These are phyloP conservation scores for Stachybotrys elegans DNA, from an alignment of 2,329 filamentous ascomycete species.

Conservation along the genomic window DNA sequence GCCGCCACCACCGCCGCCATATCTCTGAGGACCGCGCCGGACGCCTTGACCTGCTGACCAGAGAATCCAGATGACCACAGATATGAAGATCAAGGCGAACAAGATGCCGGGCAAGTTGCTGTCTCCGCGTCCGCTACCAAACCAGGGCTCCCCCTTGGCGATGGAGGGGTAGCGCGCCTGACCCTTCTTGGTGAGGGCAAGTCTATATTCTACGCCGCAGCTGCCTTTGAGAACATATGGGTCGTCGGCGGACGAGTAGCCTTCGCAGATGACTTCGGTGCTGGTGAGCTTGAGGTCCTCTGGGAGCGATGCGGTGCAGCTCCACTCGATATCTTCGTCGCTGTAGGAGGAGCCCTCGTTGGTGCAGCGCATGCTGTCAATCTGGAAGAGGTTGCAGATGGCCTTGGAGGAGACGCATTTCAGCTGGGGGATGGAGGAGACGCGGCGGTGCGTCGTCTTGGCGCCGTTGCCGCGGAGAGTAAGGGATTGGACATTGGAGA, in stretches of 20 bases:
- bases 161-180: slow-evolving; percentile 63
- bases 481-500: slow-evolving; percentile 65
- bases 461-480: slow-evolving; percentile 64
- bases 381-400: slow-evolving; percentile 62
- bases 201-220: slow-evolving; percentile 85
- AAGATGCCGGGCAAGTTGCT: slow-evolving; percentile 34
- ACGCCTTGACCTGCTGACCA: slow-evolving; percentile 42
- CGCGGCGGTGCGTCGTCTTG: slow-evolving; percentile 70
- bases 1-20: slow-evolving; percentile 34
- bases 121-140: slow-evolving; percentile 19
- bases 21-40: slow-evolving; percentile 23
- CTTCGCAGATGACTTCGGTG: slow-evolving; percentile 91
- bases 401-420: slow-evolving; percentile 64
- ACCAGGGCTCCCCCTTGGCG: slow-evolving; percentile 31
- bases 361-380: slow-evolving; percentile 83
- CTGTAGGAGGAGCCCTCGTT: slow-evolving; percentile 81
- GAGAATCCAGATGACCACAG: slow-evolving; percentile 56
- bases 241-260: slow-evolving; percentile 72
- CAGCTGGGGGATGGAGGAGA: slow-evolving; percentile 72
- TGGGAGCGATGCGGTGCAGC: slow-evolving; percentile 63
- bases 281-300: slow-evolving; percentile 65
- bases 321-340: slow-evolving; percentile 82
- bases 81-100: slow-evolving; percentile 60
- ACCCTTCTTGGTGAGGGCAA: slow-evolving; percentile 73
- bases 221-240: slow-evolving; percentile 85